Conservation (phyloP, 1,284 basidiomycete species). For the Cutaneotrichosporon dermatis region DNA sequence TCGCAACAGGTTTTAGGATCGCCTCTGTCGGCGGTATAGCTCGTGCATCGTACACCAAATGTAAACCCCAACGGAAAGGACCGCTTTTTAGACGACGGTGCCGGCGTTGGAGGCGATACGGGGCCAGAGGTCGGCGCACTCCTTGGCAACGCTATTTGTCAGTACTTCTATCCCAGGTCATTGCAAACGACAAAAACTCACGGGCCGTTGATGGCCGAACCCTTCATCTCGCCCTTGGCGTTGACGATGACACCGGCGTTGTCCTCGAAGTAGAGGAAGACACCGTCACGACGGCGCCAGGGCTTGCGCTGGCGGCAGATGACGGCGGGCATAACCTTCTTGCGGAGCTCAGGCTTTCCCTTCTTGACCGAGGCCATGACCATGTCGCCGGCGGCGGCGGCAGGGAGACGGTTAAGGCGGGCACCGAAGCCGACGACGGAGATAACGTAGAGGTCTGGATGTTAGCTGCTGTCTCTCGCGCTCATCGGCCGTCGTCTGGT, state of each 20-base stretch:
- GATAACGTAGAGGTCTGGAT: conserved; percentile 50
- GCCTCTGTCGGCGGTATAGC: conserved; percentile 11
- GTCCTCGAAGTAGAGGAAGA: conserved; percentile 98
- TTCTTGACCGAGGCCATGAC: conserved; percentile 99
- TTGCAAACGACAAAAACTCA: conserved; percentile 42
- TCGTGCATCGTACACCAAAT: conserved; percentile 26
- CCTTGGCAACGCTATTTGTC: conserved; percentile 43
- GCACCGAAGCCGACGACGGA: conserved; percentile 74
- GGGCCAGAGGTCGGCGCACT: conserved; percentile 91
- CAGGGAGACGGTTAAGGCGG: conserved; percentile 93
- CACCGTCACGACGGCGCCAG: conserved; percentile 96
- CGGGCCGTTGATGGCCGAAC: conserved; percentile 95
- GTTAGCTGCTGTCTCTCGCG: not conserved
- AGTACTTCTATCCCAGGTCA: conserved; percentile 62
- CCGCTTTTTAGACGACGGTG: conserved; percentile 71
- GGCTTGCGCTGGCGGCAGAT: conserved; percentile 97
- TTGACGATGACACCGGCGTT: conserved; percentile 97
- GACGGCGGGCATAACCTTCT: conserved; percentile 99
- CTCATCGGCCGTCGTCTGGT: not conserved
- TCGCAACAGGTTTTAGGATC: not conserved
- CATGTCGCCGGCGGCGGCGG: conserved; percentile 98
- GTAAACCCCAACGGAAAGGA: conserved; percentile 15
- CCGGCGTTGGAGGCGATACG: conserved; percentile 99
- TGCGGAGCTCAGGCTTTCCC: conserved; percentile 98
- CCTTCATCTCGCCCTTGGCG: conserved; percentile 99